Conservation (phyloP, 371 early-diverging fungal species). For the Mortierella sp. region DNA sequence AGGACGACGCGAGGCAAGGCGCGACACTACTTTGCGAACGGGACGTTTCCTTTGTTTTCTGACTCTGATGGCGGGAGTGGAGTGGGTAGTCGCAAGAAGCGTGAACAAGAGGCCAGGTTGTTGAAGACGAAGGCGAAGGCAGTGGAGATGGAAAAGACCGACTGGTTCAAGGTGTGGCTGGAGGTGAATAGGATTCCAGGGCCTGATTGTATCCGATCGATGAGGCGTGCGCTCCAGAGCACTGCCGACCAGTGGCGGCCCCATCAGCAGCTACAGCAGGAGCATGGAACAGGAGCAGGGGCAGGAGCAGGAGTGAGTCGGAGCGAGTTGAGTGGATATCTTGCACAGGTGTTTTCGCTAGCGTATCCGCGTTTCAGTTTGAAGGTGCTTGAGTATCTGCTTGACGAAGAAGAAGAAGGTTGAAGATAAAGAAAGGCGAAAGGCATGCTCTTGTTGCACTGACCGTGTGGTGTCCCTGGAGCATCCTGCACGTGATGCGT, state of each 20-base stretch:
- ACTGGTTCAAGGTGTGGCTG: conserved; percentile 55
- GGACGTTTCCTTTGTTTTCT: conserved; percentile 13
- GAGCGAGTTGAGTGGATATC: neutral
- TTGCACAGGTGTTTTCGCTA: conserved; percentile 37
- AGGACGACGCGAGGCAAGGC: conserved; percentile 13
- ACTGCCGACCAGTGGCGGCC: conserved; percentile 12
- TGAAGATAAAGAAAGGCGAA: neutral
- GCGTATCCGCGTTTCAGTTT: conserved; percentile 32
- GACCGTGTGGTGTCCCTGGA: too few relatives aligned
- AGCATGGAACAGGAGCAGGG: neutral
- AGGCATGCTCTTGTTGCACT: too few relatives aligned
- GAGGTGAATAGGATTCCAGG: conserved; percentile 43
- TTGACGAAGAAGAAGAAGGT: neutral
- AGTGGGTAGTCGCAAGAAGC: neutral
- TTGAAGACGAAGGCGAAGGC: neutral
- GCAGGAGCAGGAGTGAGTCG: neutral
- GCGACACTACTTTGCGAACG: conserved; percentile 26
- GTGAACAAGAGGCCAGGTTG: neutral
- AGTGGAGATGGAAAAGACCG: neutral
- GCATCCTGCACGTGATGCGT: too few relatives aligned
- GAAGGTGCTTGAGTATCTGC: conserved; percentile 27
- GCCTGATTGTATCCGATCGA: conserved; percentile 26
- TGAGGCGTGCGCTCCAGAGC: conserved; percentile 21
- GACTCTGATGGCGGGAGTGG: neutral
- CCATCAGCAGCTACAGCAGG: neutral